Evolutionary conservation across 306 rosid genomes (phyloP), one percentile per base, ranked within the genome.

Genomic region (Quercus bicolor): DNA sequence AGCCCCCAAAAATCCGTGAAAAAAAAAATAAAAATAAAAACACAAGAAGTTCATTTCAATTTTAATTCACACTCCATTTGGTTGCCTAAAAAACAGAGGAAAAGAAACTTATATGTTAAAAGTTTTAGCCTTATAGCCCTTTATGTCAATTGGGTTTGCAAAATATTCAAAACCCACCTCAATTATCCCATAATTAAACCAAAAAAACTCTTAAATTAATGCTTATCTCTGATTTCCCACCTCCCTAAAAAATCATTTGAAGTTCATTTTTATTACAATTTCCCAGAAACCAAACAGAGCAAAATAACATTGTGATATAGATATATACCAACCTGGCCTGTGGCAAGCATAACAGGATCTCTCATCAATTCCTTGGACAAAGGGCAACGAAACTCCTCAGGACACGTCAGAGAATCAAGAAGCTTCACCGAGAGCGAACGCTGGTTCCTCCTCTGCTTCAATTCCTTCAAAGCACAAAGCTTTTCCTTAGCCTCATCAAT

Each of bases 321-420:
- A 48, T 13, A 48, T 13, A 12, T 10, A 85, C 97, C 68, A 79
- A 94, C 97, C 98, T 92, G 90, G 37, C 98, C 97, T 40, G 97
- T 82, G 61, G 94, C 87, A 8, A 90, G 89, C 84, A 92, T 84
- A 70, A 94, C 97, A 77, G 98, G 98, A 89, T 94, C 98, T 90
- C 85, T 88, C 98, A 94, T 94, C 85, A 94, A 82, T 61, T 94
- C 96, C 52, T 88, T 88, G 68, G 97, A 94, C 70, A 94, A 89
- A 1, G 98, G 98, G 62, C 98, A 94, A 10, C 86, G 88, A 70
- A 91, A 94, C 75, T 90, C 96, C 18, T 87, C 90, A 2, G 97
- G 97, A 55, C 86, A 91, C 24, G 83, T 15, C 34, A 86, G 80
- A 75, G 78, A 75, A 15, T 85, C 87, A 15, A 65, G 86, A 2